Conservation (phyloP, 306 rosid species). For the Vigna radiata region DNA sequence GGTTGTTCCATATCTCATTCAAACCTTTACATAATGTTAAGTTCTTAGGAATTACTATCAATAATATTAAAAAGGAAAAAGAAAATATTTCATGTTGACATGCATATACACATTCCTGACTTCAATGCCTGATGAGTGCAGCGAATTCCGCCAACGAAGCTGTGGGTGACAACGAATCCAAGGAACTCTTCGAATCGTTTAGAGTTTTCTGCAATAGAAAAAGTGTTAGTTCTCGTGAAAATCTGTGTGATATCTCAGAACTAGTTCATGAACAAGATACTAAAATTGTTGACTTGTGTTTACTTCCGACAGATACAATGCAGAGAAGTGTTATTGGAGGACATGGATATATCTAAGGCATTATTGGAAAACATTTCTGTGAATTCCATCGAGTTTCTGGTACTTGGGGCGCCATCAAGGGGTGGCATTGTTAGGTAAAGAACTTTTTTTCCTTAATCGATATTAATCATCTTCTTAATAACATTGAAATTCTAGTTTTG, state of each 20-base stretch:
- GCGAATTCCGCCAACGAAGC: slow-evolving; percentile 47
- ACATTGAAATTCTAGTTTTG: not conserved
- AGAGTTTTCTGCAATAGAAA: slow-evolving; percentile 75
- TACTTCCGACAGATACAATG: slow-evolving; percentile 64
- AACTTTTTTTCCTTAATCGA: not conserved
- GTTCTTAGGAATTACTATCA: too few relatives aligned
- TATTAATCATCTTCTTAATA: not conserved
- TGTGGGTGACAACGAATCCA: slow-evolving; percentile 52
- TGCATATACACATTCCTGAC: not conserved
- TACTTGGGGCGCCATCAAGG: slow-evolving; percentile 75
- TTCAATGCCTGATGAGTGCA: slow-evolving; percentile 40
- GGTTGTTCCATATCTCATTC: slow-evolving; percentile 13
- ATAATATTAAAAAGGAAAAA: too few relatives aligned
- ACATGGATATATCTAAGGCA: slow-evolving; percentile 63
- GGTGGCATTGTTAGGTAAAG: slow-evolving; percentile 66
- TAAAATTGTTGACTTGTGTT: not conserved
- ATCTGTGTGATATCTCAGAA: too few relatives aligned
- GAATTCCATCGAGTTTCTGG: slow-evolving; percentile 65
- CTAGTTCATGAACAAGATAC: not conserved
- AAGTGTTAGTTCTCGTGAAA: slow-evolving; percentile 52
- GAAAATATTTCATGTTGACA: too few relatives aligned
- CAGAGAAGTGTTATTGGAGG: slow-evolving; percentile 70
- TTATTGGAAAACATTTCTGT: slow-evolving; percentile 50
- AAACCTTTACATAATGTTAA: too few relatives aligned
- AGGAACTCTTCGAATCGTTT: slow-evolving; percentile 76